Evolutionary conservation across 2,329 filamentous ascomycete species (phyloP), one percentile per base, ranked within the genome.

Genomic region (Cryphonectria nitschkei): DNA sequence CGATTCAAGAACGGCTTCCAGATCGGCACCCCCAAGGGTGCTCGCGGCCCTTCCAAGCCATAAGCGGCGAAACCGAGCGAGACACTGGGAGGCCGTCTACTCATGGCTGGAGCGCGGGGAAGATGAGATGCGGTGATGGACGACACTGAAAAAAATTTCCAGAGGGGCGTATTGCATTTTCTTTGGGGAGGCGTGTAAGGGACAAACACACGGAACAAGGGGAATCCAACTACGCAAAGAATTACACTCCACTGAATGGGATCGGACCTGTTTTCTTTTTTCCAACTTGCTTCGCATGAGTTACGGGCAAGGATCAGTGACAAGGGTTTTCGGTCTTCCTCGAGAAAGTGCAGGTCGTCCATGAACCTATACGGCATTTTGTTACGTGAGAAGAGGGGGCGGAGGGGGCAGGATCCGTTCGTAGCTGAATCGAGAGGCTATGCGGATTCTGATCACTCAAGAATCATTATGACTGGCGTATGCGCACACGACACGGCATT

Each of bases 1-100:
- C 90, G 90, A 87, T 97, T 97, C 91, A 94, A 92, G 89, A 99
- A 99, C 88, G 95, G 94, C 80, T 99, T 99, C 93, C 95, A 93
- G 88, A 90, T 86, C 78, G 96, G 96, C 82, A 85, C 88, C 79
- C 94, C 94, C 82, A 95, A 97, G 88, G 92, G 91, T 81, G 87
- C 94, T 78, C 91, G 91, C 78, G 93, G 92, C 80, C 86, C 89
- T 78, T 64, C 76, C 71, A 79, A 80, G 78, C 76, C 81, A 76
- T 80, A 74, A 80, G 77, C 50, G 64, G 66, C 76, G 73, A 67
- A 19, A 56, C 43, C 62, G n/a, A 66, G 32, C 66, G 69, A 67
- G 46, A 68, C 58, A 50, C 0, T 50, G 22, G 46, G 69, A 66
- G 54, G 50, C 61, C 43, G 62, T 64, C 68, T 60, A 50, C 56